phyloP scores from a whole-genome alignment of 164 flowering plant genomes.

The Santalum album region DNA sequence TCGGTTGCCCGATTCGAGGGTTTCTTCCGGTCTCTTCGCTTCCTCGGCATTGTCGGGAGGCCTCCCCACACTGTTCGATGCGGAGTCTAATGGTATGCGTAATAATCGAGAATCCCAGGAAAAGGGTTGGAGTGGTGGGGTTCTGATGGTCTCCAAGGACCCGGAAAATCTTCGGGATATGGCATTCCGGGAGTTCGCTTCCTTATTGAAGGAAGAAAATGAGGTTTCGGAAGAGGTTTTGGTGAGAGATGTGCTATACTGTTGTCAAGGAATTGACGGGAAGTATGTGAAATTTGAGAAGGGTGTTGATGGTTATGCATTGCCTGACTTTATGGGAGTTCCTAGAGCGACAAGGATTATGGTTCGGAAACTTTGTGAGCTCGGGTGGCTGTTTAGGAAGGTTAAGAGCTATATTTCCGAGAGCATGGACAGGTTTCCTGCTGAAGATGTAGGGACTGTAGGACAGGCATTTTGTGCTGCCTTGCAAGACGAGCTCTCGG shows the following conservation, averaged over 20 bases:
- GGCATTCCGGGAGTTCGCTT: slow-evolving; percentile 65
- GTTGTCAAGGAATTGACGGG: slow-evolving; percentile 95
- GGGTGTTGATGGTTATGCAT: slow-evolving; percentile 49
- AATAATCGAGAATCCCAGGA: slow-evolving; percentile 14
- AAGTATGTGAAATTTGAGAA: slow-evolving; percentile 60
- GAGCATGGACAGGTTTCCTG: slow-evolving; percentile 71
- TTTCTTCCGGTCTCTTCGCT: slow-evolving; percentile 17
- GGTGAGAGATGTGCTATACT: slow-evolving; percentile 90
- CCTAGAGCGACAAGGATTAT: slow-evolving; percentile 55
- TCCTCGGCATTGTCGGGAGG: slow-evolving; percentile 24
- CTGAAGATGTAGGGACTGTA: slow-evolving; percentile 93
- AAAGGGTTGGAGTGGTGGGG: slow-evolving; percentile 55
- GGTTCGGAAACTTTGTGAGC: slow-evolving; percentile 75
- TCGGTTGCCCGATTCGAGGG: slow-evolving; percentile 14
- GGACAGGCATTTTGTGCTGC: slow-evolving; percentile 99
- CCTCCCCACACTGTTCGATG: slow-evolving; percentile 37
- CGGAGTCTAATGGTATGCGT: slow-evolving; percentile 2
- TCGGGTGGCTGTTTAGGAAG: slow-evolving; percentile 87
- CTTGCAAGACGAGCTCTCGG: slow-evolving; percentile 84
- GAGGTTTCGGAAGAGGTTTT: slow-evolving; percentile 76
- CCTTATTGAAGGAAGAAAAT: slow-evolving; percentile 66
- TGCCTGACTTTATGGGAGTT: slow-evolving; percentile 48
- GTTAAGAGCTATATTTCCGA: slow-evolving; percentile 77
- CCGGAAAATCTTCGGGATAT: slow-evolving; percentile 70
- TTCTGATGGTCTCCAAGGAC: slow-evolving; percentile 62